Percentiles rank a stretch among this genome's conserved stretches.
Evolutionary conservation across 2,329 filamentous ascomycete genomes (phyloP).

Genomic region (Fusarium beomiforme): DNA sequence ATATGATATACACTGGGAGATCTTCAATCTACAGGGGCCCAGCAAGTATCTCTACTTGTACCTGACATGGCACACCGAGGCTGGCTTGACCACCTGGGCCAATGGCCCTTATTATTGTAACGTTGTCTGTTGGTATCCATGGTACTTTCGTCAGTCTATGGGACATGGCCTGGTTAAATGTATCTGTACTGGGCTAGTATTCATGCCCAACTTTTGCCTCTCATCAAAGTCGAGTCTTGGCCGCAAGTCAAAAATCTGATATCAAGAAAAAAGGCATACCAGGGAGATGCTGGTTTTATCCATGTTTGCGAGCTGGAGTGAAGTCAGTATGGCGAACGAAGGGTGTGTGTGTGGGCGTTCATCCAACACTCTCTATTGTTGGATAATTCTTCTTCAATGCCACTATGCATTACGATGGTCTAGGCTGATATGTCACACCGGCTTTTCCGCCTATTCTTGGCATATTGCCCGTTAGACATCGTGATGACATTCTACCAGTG

Average conservation of each 20-base stretch:
- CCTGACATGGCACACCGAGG: conserved; percentile 8
- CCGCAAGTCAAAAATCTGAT: conserved; percentile 3
- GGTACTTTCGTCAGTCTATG: conserved; percentile 25
- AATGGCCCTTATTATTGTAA: conserved; percentile 14
- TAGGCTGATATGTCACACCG: background rate
- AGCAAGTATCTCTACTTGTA: conserved; percentile 15
- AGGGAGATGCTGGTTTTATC: background rate
- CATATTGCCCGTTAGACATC: background rate
- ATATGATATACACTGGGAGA: conserved; percentile 9
- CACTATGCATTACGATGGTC: background rate
- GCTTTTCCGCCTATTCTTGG: background rate
- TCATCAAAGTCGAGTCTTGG: conserved; percentile 14
- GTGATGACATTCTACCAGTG: background rate
- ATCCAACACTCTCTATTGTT: background rate
- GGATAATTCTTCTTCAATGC: background rate
- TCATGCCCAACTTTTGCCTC: conserved; percentile 39
- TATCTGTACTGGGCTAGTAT: conserved; percentile 17
- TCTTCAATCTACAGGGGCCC: conserved; percentile 4
- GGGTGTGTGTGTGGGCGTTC: background rate
- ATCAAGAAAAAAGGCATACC: conserved; percentile 8
- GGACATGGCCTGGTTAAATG: conserved; percentile 13
- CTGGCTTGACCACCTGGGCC: conserved; percentile 7
- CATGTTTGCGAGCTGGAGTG: background rate
- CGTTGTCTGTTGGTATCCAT: conserved; percentile 28
- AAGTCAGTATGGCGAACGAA: background rate